Percentiles rank a stretch among this genome's conserved stretches.
Conservation (phyloP, 2,329 filamentous ascomycete genomes). For the Venturia pyrina region DNA sequence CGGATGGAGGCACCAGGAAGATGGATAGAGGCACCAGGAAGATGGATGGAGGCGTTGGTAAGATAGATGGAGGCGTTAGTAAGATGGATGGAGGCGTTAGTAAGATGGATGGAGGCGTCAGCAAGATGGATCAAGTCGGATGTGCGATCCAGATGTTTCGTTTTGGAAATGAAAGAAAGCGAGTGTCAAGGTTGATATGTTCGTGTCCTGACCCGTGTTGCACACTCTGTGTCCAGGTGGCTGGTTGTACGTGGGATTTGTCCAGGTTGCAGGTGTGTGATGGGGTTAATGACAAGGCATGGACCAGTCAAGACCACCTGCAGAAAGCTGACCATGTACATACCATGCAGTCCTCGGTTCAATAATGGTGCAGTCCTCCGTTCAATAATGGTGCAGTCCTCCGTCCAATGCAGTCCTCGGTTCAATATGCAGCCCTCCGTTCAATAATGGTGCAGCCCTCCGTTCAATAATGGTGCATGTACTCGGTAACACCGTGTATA, state of each 20-base stretch:
- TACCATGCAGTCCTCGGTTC: background rate
- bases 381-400: too few relatives aligned
- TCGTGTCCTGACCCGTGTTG: background rate
- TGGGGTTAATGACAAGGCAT: background rate
- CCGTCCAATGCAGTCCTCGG: too few relatives aligned
- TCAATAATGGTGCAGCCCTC: too few relatives aligned
- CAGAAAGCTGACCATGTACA: background rate
- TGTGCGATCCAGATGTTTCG: background rate
- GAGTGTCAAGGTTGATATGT: background rate
- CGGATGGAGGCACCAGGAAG: background rate
- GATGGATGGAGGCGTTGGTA: too few relatives aligned
- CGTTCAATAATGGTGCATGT: too few relatives aligned
- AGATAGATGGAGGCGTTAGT: background rate
- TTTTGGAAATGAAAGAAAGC: background rate
- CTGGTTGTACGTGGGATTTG: background rate
- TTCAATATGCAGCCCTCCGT: too few relatives aligned
- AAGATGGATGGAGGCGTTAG: background rate
- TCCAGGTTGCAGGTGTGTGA: background rate
- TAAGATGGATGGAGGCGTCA: background rate
- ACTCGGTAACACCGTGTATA: too few relatives aligned
- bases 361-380: too few relatives aligned
- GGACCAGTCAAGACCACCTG: background rate
- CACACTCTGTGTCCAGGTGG: background rate
- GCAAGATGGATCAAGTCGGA: background rate
- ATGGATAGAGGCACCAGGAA: background rate